phyloP scores from a whole-genome alignment of 345 rosid species.

The Sapria himalayana region DNA sequence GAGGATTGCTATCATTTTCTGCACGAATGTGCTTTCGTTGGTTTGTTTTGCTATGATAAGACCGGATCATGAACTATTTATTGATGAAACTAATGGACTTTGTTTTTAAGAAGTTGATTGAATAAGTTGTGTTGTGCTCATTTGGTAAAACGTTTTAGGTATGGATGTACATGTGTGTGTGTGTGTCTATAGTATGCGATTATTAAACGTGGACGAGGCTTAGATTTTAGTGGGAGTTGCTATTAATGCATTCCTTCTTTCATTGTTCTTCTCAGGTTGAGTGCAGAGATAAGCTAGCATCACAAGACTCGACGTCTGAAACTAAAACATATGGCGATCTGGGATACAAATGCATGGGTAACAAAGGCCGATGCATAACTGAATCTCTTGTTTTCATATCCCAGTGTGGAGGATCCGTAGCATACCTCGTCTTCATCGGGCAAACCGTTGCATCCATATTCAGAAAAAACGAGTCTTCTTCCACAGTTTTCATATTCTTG shows the following conservation, averaged over 20 bases:
- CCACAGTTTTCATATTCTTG: slow-evolving; percentile 35
- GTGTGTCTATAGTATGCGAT: too few relatives aligned
- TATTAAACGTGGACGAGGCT: too few relatives aligned
- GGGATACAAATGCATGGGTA: slow-evolving; percentile 51
- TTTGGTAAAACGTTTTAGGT: too few relatives aligned
- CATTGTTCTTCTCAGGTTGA: slow-evolving; percentile 25
- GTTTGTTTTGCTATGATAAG: too few relatives aligned
- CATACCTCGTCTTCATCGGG: slow-evolving; percentile 75
- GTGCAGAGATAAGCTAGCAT: slow-evolving; percentile 41
- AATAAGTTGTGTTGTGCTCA: background rate
- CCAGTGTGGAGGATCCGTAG: slow-evolving; percentile 76
- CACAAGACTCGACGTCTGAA: slow-evolving; percentile 27
- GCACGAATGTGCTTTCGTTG: too few relatives aligned
- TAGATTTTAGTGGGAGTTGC: too few relatives aligned
- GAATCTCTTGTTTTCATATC: slow-evolving; percentile 57
- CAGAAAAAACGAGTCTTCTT: slow-evolving; percentile 14
- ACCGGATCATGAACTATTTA: too few relatives aligned
- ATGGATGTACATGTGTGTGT: too few relatives aligned
- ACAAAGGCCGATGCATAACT: slow-evolving; percentile 46
- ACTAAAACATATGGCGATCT: slow-evolving; percentile 73
- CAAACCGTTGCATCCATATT: slow-evolving; percentile 53
- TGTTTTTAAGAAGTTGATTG: background rate
- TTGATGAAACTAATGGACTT: too few relatives aligned
- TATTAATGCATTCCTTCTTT: background rate
- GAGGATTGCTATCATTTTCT: too few relatives aligned